These are phyloP conservation scores for Eragrostis nindensis DNA, from an alignment of 176 grass and related monocot species.

Conservation along the genomic window DNA sequence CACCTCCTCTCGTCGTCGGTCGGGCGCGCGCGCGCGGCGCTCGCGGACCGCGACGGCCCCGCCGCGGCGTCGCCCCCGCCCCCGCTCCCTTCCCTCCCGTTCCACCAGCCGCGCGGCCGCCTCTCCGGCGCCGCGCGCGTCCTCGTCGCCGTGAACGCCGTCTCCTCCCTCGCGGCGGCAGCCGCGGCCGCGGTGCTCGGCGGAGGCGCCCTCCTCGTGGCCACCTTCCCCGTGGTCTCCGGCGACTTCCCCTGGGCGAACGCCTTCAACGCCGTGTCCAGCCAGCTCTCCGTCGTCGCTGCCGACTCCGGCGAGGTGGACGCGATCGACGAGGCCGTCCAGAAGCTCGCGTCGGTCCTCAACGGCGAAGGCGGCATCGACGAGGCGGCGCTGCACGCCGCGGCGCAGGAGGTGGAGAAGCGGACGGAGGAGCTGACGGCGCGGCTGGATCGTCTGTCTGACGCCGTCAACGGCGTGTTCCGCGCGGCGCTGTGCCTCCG, in stretches of 20 bases:
- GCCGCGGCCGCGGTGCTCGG: constrained; percentile 52
- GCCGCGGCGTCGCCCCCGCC: constrained; percentile 15
- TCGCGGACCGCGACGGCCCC: constrained; percentile 10
- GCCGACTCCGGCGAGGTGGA: constrained; percentile 35
- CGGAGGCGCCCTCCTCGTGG: background rate
- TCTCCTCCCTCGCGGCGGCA: constrained; percentile 52
- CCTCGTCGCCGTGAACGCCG: constrained; percentile 60
- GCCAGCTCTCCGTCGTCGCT: constrained; percentile 31
- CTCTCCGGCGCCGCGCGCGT: constrained; percentile 45
- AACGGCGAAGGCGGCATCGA: background rate
- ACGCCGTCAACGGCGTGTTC: constrained; percentile 68
- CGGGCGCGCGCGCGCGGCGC: constrained; percentile 38
- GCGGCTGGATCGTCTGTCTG: constrained; percentile 52
- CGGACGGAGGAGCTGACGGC: constrained; percentile 61
- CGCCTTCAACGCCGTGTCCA: constrained; percentile 61
- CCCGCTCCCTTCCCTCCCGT: constrained; percentile 33
- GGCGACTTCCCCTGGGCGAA: constrained; percentile 59
- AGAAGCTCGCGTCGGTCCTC: constrained; percentile 32
- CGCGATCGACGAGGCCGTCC: constrained; percentile 53
- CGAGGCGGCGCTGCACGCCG: constrained; percentile 27
- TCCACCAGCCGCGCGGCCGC: constrained; percentile 33
- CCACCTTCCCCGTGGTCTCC: constrained; percentile 2
- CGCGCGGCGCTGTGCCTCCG: constrained; percentile 62
- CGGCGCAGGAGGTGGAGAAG: constrained; percentile 51
- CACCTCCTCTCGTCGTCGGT: constrained; percentile 44